Percentiles rank a stretch among this genome's conserved stretches.
Conservation (phyloP, 2,329 filamentous ascomycete species). For the Pseudogymnoascus sp. region DNA sequence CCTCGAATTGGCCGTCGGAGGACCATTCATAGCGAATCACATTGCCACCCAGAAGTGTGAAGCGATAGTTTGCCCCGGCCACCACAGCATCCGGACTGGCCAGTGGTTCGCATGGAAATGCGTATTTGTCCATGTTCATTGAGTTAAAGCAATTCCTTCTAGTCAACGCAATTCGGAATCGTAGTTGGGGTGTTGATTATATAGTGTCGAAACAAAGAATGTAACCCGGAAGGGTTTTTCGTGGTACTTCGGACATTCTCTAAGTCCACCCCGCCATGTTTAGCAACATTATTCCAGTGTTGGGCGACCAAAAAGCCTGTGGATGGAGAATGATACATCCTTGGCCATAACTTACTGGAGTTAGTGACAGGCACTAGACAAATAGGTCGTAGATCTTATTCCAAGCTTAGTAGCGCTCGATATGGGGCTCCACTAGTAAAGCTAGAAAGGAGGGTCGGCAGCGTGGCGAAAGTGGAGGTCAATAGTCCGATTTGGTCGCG, state of each 20-base stretch:
- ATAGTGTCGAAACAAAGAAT: background rate
- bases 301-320: background rate
- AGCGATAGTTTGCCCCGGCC: constrained; percentile 47
- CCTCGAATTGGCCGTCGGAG: constrained; percentile 53
- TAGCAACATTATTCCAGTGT: background rate
- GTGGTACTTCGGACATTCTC: background rate
- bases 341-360: background rate
- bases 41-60: constrained; percentile 51
- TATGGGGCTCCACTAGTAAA: background rate
- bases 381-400: background rate
- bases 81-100: constrained; percentile 42
- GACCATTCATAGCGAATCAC: constrained; percentile 59
- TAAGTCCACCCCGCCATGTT: background rate
- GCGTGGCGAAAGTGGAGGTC: background rate
- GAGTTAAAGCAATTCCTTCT: background rate
- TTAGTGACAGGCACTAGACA: background rate
- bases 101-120: constrained; percentile 36
- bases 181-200: background rate
- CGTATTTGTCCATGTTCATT: background rate
- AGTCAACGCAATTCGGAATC: background rate
- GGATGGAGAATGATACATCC: background rate
- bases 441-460: background rate
- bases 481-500: background rate
- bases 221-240: background rate
- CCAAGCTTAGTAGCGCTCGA: background rate